Conservation (phyloP, 345 rosid genomes). For the Salix udensis region DNA sequence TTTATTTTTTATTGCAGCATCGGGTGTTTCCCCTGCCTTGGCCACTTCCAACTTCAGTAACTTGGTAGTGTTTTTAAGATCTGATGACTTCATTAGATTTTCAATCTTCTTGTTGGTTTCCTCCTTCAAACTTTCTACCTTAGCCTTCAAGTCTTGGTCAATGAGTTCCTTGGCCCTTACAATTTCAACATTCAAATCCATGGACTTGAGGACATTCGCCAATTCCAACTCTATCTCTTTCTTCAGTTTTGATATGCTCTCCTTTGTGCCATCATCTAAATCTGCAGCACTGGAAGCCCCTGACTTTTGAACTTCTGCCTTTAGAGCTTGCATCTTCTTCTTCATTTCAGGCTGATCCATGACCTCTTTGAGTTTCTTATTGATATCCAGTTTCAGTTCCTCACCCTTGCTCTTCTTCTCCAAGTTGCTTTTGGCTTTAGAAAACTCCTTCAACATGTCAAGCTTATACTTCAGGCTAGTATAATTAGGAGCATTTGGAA, state of each 20-base stretch:
- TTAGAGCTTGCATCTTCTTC: constrained; percentile 60
- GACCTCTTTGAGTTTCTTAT: constrained; percentile 57
- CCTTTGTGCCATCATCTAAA: constrained; percentile 51
- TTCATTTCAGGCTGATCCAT: constrained; percentile 49
- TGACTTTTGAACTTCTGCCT: constrained; percentile 45
- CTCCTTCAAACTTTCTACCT: constrained; percentile 45
- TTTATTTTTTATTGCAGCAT: constrained; percentile 36
- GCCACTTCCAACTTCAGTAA: constrained; percentile 57
- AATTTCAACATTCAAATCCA: constrained; percentile 53
- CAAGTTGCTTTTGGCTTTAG: constrained; percentile 48
- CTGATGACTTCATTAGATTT: constrained; percentile 44
- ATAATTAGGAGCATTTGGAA: constrained; percentile 59
- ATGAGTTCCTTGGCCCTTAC: constrained; percentile 31
- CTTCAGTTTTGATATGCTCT: constrained; percentile 43
- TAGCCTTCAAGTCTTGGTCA: constrained; percentile 33
- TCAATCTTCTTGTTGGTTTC: constrained; percentile 56
- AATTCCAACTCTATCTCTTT: constrained; percentile 54
- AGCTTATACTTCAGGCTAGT: constrained; percentile 58
- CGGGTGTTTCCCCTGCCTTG: constrained; percentile 52
- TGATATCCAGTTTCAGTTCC: constrained; percentile 44
- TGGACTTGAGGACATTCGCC: constrained; percentile 42
- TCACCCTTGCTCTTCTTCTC: constrained; percentile 32
- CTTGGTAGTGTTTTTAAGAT: constrained; percentile 58
- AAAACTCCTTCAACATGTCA: constrained; percentile 64
- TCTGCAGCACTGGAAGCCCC: constrained; percentile 56